These are phyloP conservation scores for Ilex paraguariensis DNA, from an alignment of 305 asterid species.

Conservation along the genomic window DNA sequence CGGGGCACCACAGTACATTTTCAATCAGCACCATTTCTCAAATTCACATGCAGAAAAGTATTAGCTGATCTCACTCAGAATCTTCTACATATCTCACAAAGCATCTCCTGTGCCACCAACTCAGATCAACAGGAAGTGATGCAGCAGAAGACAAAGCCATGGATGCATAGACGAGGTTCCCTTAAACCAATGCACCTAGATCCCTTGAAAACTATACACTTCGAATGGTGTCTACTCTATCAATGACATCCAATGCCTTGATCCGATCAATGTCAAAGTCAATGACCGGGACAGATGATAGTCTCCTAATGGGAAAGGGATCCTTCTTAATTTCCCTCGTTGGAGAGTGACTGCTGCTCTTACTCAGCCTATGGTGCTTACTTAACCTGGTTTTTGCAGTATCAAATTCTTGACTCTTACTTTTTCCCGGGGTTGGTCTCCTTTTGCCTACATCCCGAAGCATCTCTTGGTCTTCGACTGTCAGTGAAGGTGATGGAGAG, in stretches of 20 bases:
- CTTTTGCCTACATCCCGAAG: conserved; percentile 69
- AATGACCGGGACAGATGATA: conserved; percentile 63
- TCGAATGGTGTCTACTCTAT: conserved; percentile 62
- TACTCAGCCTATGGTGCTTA: conserved; percentile 61
- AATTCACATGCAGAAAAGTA: no score
- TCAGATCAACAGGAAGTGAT: no score
- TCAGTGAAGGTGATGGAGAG: conserved; percentile 57
- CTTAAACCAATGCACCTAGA: no score
- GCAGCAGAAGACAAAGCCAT: no score
- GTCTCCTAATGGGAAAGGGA: conserved; percentile 63
- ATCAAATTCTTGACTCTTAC: conserved; percentile 86
- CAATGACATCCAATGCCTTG: conserved; percentile 75
- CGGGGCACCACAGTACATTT: no score
- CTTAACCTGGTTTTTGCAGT: conserved; percentile 42
- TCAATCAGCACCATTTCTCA: no score
- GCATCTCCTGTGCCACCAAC: no score
- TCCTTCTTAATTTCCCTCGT: conserved; percentile 45
- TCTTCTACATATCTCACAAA: no score
- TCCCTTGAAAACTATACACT: conserved; percentile 2
- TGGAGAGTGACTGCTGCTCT: conserved; percentile 85
- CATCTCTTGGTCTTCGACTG: conserved; percentile 86
- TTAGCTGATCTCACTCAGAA: no score
- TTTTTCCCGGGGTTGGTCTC: conserved; percentile 79
- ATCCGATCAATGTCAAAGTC: conserved; percentile 59
- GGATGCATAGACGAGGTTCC: no score